These are phyloP conservation scores for Haberlea rhodopensis DNA, from an alignment of 257 asterid genomes.

Conservation along the genomic window DNA sequence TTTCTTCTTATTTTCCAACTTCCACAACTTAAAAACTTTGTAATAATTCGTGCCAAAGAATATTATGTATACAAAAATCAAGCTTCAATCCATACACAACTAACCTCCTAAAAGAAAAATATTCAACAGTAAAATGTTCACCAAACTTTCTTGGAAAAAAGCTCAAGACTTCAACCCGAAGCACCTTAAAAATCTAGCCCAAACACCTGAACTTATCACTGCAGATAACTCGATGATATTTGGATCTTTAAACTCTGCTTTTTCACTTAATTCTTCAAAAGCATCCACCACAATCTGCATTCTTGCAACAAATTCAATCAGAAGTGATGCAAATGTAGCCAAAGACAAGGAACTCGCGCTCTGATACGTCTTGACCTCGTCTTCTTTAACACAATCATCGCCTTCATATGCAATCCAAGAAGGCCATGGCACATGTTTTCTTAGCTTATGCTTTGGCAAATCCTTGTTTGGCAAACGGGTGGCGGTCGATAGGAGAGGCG, in stretches of 20 bases:
- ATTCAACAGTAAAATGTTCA: neutral
- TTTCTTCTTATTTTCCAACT: no score
- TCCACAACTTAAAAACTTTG: no score
- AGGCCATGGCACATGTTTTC: constrained; percentile 51
- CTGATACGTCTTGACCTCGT: constrained; percentile 54
- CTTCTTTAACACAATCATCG: constrained; percentile 35
- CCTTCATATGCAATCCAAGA: constrained; percentile 30
- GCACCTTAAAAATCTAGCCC: constrained; percentile 42
- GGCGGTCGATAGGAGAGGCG: constrained; percentile 25
- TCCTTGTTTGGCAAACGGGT: constrained; percentile 18
- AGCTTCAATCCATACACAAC: neutral
- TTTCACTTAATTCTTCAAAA: constrained; percentile 58
- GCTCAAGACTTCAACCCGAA: constrained; percentile 19
- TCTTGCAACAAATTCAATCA: constrained; percentile 77
- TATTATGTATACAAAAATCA: no score
- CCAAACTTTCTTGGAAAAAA: neutral
- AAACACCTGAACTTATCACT: constrained; percentile 26
- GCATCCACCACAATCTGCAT: constrained; percentile 72
- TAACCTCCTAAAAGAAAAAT: neutral
- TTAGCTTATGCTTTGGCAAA: constrained; percentile 27
- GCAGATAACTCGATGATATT: constrained; percentile 24
- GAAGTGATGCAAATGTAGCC: constrained; percentile 70
- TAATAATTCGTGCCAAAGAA: no score
- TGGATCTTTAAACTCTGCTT: constrained; percentile 59
- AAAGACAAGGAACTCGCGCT: constrained; percentile 77